Evolutionary conservation across 192 early-diverging fungal species (phyloP), one percentile per base, ranked within the genome.

Genomic region (Linderina pennispora): DNA sequence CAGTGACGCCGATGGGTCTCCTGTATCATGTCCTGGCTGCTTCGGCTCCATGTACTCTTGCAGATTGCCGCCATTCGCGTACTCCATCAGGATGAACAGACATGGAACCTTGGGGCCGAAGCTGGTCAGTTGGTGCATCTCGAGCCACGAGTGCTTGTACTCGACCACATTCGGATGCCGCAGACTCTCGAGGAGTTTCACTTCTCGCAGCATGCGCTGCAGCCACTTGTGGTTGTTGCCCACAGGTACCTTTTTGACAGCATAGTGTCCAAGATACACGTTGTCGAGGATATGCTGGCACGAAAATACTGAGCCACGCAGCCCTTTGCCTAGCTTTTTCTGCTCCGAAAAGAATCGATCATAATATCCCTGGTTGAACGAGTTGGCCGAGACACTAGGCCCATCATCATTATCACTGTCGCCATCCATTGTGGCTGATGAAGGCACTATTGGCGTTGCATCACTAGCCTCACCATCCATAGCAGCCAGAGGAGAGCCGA

Each of bases 291-390:
- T 64, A 43, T 89, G 87, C 57, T 92, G 87, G 39, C 90, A 92
- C 1, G 92, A 73, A 69, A 85, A 94, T 7, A 98, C 95, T 8
- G 82, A 84, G 21, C 95, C 95, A 18, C 94, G 81, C 44, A 83
- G 79, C 0, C 95, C 95, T 46, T 86, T 79, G 14, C 95, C 95
- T 4, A 98, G 71, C 53, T 94, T 94, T 31, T 74, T 75, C 47
- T 84, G 69, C 50, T 96, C 91, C 2, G 87, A 70, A 58, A 98
- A 98, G 50, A 98, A 98, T 6, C 84, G 80, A 23, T 86, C 80
- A 50, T 98, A 98, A 56, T 98, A 98, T 4, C 95, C 95, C 48
- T 95, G 88, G 52, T 98, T 98, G 50, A 94, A 91, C 8, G 86
- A 79, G 40, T 76, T 68, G 1, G 67, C 74, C 2, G 81, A 75